Conservation (phyloP, 2,329 filamentous ascomycete genomes). For the Botrytis pseudocinerea region DNA sequence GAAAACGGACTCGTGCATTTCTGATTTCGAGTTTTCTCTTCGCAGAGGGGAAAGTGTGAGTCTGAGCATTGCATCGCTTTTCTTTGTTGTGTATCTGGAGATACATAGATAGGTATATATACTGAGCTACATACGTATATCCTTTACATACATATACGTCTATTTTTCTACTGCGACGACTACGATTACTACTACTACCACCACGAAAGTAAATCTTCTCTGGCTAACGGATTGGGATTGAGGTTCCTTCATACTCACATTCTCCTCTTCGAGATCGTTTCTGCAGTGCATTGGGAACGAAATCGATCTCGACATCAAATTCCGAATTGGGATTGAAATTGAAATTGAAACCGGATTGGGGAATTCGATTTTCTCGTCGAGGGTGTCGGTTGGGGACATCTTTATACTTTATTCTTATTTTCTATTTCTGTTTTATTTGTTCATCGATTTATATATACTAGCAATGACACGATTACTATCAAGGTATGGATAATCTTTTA, state of each 20-base stretch:
- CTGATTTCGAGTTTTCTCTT: background rate
- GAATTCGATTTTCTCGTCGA: background rate
- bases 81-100: background rate
- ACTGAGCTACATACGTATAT: background rate
- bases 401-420: background rate
- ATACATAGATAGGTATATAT: background rate
- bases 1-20: background rate
- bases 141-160: background rate
- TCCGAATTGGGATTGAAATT: background rate
- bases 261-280: background rate
- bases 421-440: background rate
- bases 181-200: too few relatives aligned
- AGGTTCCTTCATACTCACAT: background rate
- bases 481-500: background rate
- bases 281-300: background rate
- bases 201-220: background rate
- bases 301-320: background rate
- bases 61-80: too few relatives aligned
- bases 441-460: background rate
- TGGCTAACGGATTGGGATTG: background rate
- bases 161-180: background rate
- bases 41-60: background rate
- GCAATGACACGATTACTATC: conserved; percentile 9
- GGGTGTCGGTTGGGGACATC: background rate
- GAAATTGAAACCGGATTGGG: background rate